A percentile compares a stretch with the other conserved stretches of the same genome.
phyloP scores from a whole-genome alignment of 257 asterid genomes.

The Eucommia ulmoides region DNA sequence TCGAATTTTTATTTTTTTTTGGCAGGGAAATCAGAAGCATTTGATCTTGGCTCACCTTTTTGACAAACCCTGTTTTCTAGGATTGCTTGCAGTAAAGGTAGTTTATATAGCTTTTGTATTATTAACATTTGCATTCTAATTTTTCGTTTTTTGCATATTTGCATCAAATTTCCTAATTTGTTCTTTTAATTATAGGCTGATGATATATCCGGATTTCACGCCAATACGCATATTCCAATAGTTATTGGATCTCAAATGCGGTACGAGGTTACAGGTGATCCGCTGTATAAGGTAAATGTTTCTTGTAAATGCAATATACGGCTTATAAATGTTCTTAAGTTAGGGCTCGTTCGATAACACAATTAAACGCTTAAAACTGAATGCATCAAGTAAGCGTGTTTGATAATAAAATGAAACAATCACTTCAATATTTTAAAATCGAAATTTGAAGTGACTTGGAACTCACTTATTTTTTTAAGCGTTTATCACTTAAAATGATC shows the following conservation, averaged over 20 bases:
- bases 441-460: no score
- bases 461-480: no score
- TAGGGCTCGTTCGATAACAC: no score
- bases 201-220: constrained; percentile 58
- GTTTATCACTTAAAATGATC: no score
- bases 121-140: no score
- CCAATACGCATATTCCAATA: constrained; percentile 87
- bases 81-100: constrained; percentile 76
- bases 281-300: constrained; percentile 58
- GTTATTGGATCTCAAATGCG: constrained; percentile 90
- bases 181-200: constrained; percentile 45
- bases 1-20: neutral
- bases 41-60: constrained; percentile 73
- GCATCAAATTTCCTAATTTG: neutral
- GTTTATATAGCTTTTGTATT: neutral
- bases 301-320: no score
- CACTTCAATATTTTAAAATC: no score
- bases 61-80: constrained; percentile 93
- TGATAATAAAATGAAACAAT: no score
- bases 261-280: constrained; percentile 83
- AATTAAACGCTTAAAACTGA: no score
- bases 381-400: no score
- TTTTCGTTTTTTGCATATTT: no score
- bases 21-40: constrained; percentile 75
- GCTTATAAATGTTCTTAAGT: no score